Evolutionary conservation across 2,329 filamentous ascomycete species (phyloP).

Genomic region (Penicillium sp.): DNA sequence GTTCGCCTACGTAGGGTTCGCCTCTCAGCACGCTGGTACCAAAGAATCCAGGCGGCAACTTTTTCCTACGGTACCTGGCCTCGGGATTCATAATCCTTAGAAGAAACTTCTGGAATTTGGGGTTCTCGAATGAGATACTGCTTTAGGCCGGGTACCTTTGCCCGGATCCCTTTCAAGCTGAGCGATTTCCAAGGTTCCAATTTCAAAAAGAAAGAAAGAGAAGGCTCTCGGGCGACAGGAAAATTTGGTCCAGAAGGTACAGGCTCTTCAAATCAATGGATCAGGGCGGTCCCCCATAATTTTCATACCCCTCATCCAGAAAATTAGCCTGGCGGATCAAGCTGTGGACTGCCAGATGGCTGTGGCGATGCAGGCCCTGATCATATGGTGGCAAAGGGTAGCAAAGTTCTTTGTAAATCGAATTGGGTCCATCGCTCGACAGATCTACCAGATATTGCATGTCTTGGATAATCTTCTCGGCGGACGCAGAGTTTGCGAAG

Average conservation of each 20-base stretch:
- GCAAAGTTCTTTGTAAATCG: conserved; percentile 7
- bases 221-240: background rate
- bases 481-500: conserved; percentile 1
- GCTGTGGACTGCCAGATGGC: conserved; percentile 12
- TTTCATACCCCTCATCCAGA: conserved; percentile 9
- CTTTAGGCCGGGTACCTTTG: background rate
- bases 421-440: background rate
- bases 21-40: background rate
- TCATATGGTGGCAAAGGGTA: conserved; percentile 6
- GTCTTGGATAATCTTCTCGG: conserved; percentile 6
- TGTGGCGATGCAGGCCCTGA: conserved; percentile 8
- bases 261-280: background rate
- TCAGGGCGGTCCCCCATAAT: background rate
- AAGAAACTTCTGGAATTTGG: background rate
- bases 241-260: background rate
- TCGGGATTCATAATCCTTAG: background rate
- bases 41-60: background rate
- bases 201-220: background rate
- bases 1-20: background rate
- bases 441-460: conserved; percentile 3
- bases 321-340: conserved; percentile 13
- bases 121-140: background rate
- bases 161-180: background rate
- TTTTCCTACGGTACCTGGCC: background rate
- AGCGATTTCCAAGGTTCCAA: background rate